A percentile compares a stretch with the other conserved stretches of the same genome.
These are phyloP conservation scores for Rheum nobile DNA, from an alignment of 148 eudicot species.

Conservation along the genomic window DNA sequence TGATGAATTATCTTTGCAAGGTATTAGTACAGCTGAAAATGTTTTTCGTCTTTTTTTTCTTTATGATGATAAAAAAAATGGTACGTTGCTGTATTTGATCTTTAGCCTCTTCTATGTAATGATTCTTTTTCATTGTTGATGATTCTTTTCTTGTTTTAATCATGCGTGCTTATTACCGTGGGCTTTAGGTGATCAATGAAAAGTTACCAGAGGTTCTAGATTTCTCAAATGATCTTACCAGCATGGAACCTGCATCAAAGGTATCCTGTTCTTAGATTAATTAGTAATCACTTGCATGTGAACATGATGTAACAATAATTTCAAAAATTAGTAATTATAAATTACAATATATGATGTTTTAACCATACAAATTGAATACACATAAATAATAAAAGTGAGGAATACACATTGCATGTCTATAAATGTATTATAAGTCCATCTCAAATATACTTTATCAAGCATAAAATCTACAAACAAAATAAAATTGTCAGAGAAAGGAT, in stretches of 20 bases:
- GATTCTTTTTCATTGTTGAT: neutral
- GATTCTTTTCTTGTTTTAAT: neutral
- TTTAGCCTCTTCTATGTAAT: neutral
- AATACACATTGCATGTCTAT: no score
- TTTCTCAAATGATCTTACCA: slow-evolving; percentile 65
- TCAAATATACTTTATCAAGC: neutral
- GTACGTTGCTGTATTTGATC: neutral
- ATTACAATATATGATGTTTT: neutral
- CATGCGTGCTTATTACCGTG: neutral
- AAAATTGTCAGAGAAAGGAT: no score
- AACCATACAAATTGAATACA: neutral
- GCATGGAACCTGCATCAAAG: slow-evolving; percentile 82
- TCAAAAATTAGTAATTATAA: no score
- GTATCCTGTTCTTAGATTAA: slow-evolving; percentile 19
- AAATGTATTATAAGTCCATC: neutral
- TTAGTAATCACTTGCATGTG: neutral
- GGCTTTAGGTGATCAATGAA: slow-evolving; percentile 60
- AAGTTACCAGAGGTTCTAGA: slow-evolving; percentile 79
- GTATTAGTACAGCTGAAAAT: slow-evolving; percentile 18
- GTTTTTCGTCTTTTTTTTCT: neutral
- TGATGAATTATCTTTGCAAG: slow-evolving; percentile 97
- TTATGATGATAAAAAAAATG: neutral
- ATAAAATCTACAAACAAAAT: no score
- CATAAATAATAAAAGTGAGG: neutral
- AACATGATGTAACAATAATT: neutral